phyloP scores from a whole-genome alignment of 78 protist species.

The Chrysochromulina tobinii region DNA sequence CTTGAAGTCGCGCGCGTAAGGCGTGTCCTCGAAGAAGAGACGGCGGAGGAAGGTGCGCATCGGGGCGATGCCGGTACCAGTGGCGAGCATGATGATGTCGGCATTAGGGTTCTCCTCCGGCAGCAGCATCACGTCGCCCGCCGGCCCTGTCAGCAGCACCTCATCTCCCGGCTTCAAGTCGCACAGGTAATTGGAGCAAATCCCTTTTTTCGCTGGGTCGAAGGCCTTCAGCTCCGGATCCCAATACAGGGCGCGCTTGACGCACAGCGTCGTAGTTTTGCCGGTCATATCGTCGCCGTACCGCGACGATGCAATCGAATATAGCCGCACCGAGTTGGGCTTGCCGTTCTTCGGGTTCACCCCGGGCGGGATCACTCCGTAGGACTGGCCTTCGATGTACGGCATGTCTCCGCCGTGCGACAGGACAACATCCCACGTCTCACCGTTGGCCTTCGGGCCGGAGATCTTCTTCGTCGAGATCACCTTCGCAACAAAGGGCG shows the following conservation, averaged over 20 bases:
- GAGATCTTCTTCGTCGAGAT: conserved; percentile 34
- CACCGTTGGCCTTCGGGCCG: conserved; percentile 52
- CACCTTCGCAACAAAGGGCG: conserved; percentile 44
- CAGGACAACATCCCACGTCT: conserved; percentile 47
- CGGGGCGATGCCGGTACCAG: conserved; percentile 59
- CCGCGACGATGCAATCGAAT: conserved; percentile 57
- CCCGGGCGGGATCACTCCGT: conserved; percentile 55
- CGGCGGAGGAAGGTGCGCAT: conserved; percentile 59
- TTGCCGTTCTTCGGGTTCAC: conserved; percentile 51
- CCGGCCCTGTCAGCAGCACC: conserved; percentile 46
- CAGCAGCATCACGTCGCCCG: conserved; percentile 54
- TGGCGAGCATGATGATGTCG: conserved; percentile 53
- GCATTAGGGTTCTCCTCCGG: conserved; percentile 40
- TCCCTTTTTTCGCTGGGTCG: conserved; percentile 59
- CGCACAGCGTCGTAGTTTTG: conserved; percentile 50
- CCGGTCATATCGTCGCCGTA: conserved; percentile 47
- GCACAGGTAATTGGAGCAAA: conserved; percentile 60
- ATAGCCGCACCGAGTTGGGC: conserved; percentile 56
- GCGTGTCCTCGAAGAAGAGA: conserved; percentile 48
- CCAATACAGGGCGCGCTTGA: conserved; percentile 51
- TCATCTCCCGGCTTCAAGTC: conserved; percentile 42
- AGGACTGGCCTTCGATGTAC: conserved; percentile 56
- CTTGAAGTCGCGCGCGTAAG: background rate
- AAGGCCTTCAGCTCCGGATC: conserved; percentile 41
- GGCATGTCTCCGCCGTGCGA: conserved; percentile 50